Evolutionary conservation across 306 rosid species (phyloP).

Genomic region (Castanea sativa): DNA sequence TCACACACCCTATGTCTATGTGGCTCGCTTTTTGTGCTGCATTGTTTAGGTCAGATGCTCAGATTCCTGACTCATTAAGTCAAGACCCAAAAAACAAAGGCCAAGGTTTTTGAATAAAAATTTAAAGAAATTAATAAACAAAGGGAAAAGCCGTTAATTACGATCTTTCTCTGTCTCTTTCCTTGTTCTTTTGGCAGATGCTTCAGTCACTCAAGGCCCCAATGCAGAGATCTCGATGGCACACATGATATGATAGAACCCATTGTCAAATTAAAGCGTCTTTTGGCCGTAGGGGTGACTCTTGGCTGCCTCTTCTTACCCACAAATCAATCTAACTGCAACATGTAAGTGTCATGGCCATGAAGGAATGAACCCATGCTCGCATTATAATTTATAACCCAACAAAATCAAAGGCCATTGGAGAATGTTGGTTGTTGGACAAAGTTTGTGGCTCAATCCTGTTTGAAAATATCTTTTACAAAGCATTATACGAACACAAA

Average conservation of each 20-base stretch:
- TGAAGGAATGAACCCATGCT: too few species aligned
- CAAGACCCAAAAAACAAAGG: slow-evolving; percentile 6
- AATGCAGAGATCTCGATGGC: slow-evolving; percentile 41
- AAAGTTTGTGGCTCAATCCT: too few species aligned
- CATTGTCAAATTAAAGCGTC: slow-evolving; percentile 8
- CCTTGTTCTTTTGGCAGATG: slow-evolving; percentile 23
- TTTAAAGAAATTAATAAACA: neutral
- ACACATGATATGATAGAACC: neutral
- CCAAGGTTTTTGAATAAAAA: neutral
- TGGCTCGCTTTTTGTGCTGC: too few species aligned
- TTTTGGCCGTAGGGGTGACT: neutral
- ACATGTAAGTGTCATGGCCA: too few species aligned
- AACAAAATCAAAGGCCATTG: too few species aligned
- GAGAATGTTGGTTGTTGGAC: too few species aligned
- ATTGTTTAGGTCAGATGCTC: neutral
- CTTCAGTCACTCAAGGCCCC: neutral
- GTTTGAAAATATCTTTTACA: too few species aligned
- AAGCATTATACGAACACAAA: too few species aligned
- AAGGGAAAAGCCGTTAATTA: slow-evolving; percentile 54
- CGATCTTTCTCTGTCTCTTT: slow-evolving; percentile 19
- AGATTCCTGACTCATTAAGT: slow-evolving; percentile 51
- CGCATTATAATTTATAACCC: too few species aligned
- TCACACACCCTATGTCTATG: too few species aligned
- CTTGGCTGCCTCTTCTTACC: neutral
- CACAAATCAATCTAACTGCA: too few species aligned